Evolutionary conservation across 192 early-diverging fungal genomes (phyloP).

Genomic region (Obelidium mucronatum): DNA sequence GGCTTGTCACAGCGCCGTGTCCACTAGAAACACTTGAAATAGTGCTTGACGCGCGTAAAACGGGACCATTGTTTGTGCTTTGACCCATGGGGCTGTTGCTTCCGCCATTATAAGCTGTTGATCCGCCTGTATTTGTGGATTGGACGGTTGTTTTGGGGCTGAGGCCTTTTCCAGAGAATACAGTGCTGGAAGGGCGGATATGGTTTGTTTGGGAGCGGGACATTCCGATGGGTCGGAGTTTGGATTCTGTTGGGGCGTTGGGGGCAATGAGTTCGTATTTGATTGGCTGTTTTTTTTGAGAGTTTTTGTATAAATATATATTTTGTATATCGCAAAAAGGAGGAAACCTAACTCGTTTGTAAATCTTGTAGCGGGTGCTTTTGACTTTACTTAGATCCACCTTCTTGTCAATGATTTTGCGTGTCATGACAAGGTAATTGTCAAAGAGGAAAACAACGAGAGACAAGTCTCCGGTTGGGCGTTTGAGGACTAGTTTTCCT

Average conservation of each 20-base stretch:
- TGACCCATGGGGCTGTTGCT: too few relatives aligned
- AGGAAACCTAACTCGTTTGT: slow-evolving; percentile 27
- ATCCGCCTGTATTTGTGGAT: background rate
- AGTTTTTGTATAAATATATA: background rate
- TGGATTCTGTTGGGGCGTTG: slow-evolving; percentile 12
- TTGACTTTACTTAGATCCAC: slow-evolving; percentile 26
- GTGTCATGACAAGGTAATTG: slow-evolving; percentile 60
- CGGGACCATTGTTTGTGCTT: too few relatives aligned
- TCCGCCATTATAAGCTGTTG: too few relatives aligned
- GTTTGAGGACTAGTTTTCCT: slow-evolving; percentile 69
- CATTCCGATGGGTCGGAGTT: background rate
- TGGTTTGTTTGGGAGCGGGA: background rate
- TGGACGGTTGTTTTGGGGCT: background rate
- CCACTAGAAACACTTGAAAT: too few relatives aligned
- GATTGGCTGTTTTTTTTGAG: slow-evolving; percentile 65
- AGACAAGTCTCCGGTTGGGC: slow-evolving; percentile 1
- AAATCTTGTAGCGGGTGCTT: slow-evolving; percentile 16
- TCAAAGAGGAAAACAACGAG: slow-evolving; percentile 81
- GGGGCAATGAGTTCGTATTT: slow-evolving; percentile 73
- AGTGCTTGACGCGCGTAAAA: too few relatives aligned
- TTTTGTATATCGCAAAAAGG: background rate
- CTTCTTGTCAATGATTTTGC: slow-evolving; percentile 41
- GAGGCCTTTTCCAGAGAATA: background rate
- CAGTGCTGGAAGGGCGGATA: background rate
- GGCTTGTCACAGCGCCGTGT: background rate